A percentile compares a stretch with the other conserved stretches of the same genome.
These are phyloP conservation scores for Diutina scorzettiae DNA, from an alignment of 1,139 yeast genomes.

Conservation along the genomic window DNA sequence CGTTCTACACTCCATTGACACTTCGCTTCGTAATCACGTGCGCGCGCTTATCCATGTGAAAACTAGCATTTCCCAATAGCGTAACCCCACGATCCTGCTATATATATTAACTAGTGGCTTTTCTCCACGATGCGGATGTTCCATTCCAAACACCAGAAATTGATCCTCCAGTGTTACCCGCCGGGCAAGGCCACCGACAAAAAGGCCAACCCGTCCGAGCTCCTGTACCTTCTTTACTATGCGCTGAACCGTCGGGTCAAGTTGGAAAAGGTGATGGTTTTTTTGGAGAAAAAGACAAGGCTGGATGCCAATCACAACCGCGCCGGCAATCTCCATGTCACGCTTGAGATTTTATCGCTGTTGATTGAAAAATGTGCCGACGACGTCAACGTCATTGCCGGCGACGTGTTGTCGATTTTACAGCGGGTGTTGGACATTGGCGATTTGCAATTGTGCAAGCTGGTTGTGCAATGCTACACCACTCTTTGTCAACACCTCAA, in stretches of 20 bases:
- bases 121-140: neutral
- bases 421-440: conserved; percentile 29
- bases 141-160: conserved; percentile 76
- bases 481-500: conserved; percentile 57
- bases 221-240: conserved; percentile 77
- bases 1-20: no score
- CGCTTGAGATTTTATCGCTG: conserved; percentile 57
- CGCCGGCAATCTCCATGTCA: conserved; percentile 74
- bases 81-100: no score
- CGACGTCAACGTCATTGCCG: conserved; percentile 75
- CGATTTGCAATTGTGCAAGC: conserved; percentile 48
- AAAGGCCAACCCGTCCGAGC: conserved; percentile 84
- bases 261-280: conserved; percentile 71
- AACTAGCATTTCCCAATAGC: no score
- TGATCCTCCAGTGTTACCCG: conserved; percentile 87
- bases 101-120: neutral
- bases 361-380: conserved; percentile 69
- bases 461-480: conserved; percentile 37
- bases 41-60: neutral
- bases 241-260: conserved; percentile 88
- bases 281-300: conserved; percentile 51
- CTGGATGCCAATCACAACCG: conserved; percentile 51
- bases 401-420: conserved; percentile 40
- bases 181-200: conserved; percentile 77
- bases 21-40: neutral